Evolutionary conservation across 2,329 filamentous ascomycete species (phyloP).

Genomic region (Fusarium newnesense): DNA sequence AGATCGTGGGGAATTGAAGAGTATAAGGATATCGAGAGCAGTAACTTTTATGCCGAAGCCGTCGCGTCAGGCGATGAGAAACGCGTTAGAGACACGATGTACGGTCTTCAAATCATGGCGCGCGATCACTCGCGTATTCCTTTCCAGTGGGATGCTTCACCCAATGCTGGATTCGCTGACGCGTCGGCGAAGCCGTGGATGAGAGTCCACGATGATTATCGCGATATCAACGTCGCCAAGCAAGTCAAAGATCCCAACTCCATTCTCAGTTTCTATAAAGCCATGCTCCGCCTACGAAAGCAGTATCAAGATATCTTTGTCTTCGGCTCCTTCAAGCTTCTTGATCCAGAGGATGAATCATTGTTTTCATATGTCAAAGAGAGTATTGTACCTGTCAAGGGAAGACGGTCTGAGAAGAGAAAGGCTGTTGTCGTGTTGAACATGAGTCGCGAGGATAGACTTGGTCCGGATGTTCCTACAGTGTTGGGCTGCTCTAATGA

Average conservation of each 20-base stretch:
- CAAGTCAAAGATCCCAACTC: constrained; percentile 59
- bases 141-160: constrained; percentile 70
- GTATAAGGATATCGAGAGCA: constrained; percentile 64
- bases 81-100: constrained; percentile 57
- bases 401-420: constrained; percentile 30
- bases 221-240: constrained; percentile 63
- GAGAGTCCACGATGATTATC: constrained; percentile 69
- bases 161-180: constrained; percentile 70
- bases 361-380: constrained; percentile 67
- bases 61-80: constrained; percentile 49
- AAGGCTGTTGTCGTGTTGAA: constrained; percentile 57
- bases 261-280: constrained; percentile 70
- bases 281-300: constrained; percentile 62
- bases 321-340: constrained; percentile 67
- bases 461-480: constrained; percentile 37
- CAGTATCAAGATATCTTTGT: constrained; percentile 68
- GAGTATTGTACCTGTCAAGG: constrained; percentile 31
- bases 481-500: constrained; percentile 31
- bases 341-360: constrained; percentile 60
- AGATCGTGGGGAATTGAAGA: constrained; percentile 61
- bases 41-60: constrained; percentile 62
- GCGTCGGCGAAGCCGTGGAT: constrained; percentile 68
- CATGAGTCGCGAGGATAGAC: constrained; percentile 54
- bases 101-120: constrained; percentile 65
- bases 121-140: constrained; percentile 73